Evolutionary conservation across 2,329 filamentous ascomycete genomes (phyloP), one percentile per base, ranked within the genome.

Genomic region (Chrysosporium keratinophilum): DNA sequence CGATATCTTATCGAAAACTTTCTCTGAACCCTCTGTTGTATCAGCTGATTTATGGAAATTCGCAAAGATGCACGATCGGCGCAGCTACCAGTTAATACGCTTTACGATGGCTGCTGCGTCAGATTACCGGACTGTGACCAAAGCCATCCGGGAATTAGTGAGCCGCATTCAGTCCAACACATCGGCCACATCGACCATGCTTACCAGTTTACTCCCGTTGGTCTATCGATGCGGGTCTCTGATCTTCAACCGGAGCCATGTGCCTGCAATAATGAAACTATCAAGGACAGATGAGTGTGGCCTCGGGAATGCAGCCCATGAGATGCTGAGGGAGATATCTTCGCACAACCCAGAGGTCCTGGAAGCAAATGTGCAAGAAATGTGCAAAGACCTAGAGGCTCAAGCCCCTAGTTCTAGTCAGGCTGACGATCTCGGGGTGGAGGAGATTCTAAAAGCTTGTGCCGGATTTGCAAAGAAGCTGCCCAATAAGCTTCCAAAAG

Each of bases 211-310:
- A 23, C 80, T 84, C 5, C 86, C 89, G 4, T 76, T 98, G 14
- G 74, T 97, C 3, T 95, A 95, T 66, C 83, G 88, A 42, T 84
- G 84, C 52, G 85, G 88, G 34, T 83, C 88, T 55, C 78, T 98
- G 58, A 80, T 95, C 60, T 96, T 94, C 73, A 98, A 96, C 72
- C 84, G 87, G 64, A 97, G 91, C 66, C 90, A 98, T 66, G 83
- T 98, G 15, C 83, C 90, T 2, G 83, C 88, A 0, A 91, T 97
- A 58, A 87, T 97, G 74, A 84, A 89, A 55, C 87, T 85, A 63
- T 89, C 90, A 10, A 84, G 88, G 63, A 90, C 82, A 9, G 85
- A 96, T 64, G 85, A 90, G 63, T 82, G 86, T 47, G 84, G 83
- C 0, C 76, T 96, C 47, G 87, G 85, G 5, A 74, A 79, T 17